Conservation (phyloP, 495 filamentous ascomycete genomes). For the Tuber brumale region DNA sequence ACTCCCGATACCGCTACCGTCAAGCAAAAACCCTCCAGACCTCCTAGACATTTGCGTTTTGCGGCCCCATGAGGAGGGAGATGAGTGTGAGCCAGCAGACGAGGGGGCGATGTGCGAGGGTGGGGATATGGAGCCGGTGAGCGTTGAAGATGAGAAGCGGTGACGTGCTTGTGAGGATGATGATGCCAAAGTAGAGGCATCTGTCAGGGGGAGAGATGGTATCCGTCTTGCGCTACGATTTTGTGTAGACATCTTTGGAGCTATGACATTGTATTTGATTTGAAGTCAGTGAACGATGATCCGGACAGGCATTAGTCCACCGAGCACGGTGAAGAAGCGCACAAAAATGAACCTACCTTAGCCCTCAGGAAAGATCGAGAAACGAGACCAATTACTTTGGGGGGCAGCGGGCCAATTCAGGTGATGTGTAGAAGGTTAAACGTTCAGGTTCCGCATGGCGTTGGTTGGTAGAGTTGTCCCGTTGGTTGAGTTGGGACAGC, state of each 20-base stretch:
- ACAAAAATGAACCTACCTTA: not conserved
- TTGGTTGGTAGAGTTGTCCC: not conserved
- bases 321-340: conserved; percentile 6
- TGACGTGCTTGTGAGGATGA: conserved; percentile 21
- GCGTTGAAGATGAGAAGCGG: conserved; percentile 23
- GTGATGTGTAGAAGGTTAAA: not conserved
- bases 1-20: conserved; percentile 17
- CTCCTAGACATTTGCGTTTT: conserved; percentile 14
- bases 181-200: conserved; percentile 24
- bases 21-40: conserved; percentile 37
- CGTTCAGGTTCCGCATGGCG: not conserved
- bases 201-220: conserved; percentile 31
- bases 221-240: conserved; percentile 23
- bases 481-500: not conserved
- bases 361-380: not conserved
- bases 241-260: conserved; percentile 25
- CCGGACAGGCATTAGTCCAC: conserved; percentile 6
- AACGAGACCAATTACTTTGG: not conserved
- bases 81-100: conserved; percentile 20
- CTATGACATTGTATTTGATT: not conserved
- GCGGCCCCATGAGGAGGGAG: conserved; percentile 20
- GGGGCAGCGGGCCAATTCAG: not conserved
- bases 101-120: conserved; percentile 12
- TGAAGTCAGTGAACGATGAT: conserved; percentile 2
- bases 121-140: conserved; percentile 18